Evolutionary conservation across 345 rosid species (phyloP).

Genomic region (Viola odorata): DNA sequence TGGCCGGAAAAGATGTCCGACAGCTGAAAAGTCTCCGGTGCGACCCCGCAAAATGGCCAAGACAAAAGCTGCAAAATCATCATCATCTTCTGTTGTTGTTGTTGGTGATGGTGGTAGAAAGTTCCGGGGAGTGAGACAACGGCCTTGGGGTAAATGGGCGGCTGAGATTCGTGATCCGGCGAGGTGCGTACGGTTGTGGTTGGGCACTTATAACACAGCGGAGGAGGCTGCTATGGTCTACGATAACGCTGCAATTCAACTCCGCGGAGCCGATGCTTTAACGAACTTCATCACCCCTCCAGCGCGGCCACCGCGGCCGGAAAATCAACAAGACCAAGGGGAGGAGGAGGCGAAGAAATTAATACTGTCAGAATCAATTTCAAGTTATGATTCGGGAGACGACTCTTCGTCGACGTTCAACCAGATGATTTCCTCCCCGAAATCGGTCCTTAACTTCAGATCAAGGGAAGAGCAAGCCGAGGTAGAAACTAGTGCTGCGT

Average conservation of each 20-base stretch:
- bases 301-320: neutral
- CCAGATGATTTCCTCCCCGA: constrained; percentile 57
- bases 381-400: constrained; percentile 61
- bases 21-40: neutral
- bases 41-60: neutral
- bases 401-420: constrained; percentile 16
- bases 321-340: constrained; percentile 2
- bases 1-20: constrained; percentile 27
- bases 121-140: constrained; percentile 82
- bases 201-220: constrained; percentile 84
- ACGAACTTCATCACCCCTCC: constrained; percentile 66
- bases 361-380: constrained; percentile 20
- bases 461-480: neutral
- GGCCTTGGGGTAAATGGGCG: constrained; percentile 99
- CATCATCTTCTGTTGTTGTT: no score
- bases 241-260: constrained; percentile 82
- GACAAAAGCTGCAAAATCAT: neutral
- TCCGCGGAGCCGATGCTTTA: constrained; percentile 81
- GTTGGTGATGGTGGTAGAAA: constrained; percentile 31
- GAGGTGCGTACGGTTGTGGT: constrained; percentile 73
- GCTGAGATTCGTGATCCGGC: constrained; percentile 99
- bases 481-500: neutral
- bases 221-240: constrained; percentile 96
- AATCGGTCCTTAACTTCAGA: constrained; percentile 64
- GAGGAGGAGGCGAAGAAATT: constrained; percentile 15